phyloP scores from a whole-genome alignment of 1,284 basidiomycete genomes.

The Microbotryum violaceum region DNA sequence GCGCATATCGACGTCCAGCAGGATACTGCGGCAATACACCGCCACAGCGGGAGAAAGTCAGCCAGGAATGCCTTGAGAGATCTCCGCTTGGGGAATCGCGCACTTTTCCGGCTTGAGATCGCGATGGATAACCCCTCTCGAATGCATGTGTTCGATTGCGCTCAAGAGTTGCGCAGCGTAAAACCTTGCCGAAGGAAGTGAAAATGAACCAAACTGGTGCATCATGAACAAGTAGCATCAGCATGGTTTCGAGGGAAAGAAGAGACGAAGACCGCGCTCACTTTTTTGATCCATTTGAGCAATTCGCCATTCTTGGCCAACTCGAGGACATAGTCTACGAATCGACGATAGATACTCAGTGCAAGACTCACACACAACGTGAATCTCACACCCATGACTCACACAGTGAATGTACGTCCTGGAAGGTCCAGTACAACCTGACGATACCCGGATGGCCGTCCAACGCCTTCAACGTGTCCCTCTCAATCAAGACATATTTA shows the following conservation, averaged over 20 bases:
- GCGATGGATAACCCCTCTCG: constrained; percentile 79
- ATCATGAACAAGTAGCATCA: neutral
- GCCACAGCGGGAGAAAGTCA: constrained; percentile 44
- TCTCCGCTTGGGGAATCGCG: neutral
- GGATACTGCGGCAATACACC: constrained; percentile 59
- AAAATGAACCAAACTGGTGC: constrained; percentile 59
- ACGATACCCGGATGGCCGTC: constrained; percentile 40
- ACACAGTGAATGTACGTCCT: constrained; percentile 33
- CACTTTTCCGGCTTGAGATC: constrained; percentile 41
- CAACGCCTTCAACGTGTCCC: constrained; percentile 51
- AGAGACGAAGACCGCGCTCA: constrained; percentile 9
- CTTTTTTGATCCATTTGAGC: constrained; percentile 61
- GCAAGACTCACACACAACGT: neutral
- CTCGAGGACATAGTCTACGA: constrained; percentile 85
- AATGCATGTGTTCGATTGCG: constrained; percentile 81
- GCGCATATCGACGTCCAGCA: constrained; percentile 74
- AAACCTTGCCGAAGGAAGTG: constrained; percentile 62
- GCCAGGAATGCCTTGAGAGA: neutral
- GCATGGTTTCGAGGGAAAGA: neutral
- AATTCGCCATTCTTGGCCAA: constrained; percentile 84
- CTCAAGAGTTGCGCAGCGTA: constrained; percentile 84
- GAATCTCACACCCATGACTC: constrained; percentile 2
- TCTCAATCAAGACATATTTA: constrained; percentile 57
- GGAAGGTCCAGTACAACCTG: constrained; percentile 36
- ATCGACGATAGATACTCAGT: neutral